Evolutionary conservation across 106 monocot genomes (phyloP), one percentile per base, ranked within the genome.

Genomic region (Apostasia ramifera): DNA sequence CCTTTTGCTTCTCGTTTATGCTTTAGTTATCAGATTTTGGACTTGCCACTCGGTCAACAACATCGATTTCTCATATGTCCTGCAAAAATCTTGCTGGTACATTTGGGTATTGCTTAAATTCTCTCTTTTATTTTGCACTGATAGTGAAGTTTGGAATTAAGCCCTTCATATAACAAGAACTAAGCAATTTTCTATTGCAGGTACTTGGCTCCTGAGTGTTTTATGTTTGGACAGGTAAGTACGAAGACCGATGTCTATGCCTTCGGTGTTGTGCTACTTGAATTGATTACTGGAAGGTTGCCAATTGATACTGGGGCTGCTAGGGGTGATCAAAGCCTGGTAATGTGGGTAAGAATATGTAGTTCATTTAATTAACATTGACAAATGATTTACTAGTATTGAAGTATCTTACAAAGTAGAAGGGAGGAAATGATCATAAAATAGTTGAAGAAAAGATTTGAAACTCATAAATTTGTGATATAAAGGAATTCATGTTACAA

Each of bases 181-280:
- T 5, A 47, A 44, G 14, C 55, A 37, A 8, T 43, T 47, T 6
- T 37, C 52, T 26, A 15, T 72, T 60, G 53, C 85, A 95, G 95
- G 77, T 95, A 95, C 56, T 70, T 95, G 79, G 95, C 95, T 70
- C 95, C 95, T 52, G 95, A 95, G 69, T 91, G 82, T 70, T 86
- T 95, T 63, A 86, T 86, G 76, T 86, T 80, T 67, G 95, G 95
- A 49, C 88, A 86, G 64, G 83, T 95, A 10, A 84, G 82, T 71
- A 88, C 91, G 71, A 91, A 95, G 73, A 79, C 88, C 39, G 95
- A 95, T 75, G 84, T 95, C 6, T 95, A 95, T 71, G 95, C 95
- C 42, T 91, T 88, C 63, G 95, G 95, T 51, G 86, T 95, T 47
- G 95, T 95, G 50, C 80, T 95, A 71, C 91, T 95, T 13, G 95